Evolutionary conservation across 345 rosid species (phyloP), one percentile per base, ranked within the genome.

Genomic region (Lumnitzera racemosa): DNA sequence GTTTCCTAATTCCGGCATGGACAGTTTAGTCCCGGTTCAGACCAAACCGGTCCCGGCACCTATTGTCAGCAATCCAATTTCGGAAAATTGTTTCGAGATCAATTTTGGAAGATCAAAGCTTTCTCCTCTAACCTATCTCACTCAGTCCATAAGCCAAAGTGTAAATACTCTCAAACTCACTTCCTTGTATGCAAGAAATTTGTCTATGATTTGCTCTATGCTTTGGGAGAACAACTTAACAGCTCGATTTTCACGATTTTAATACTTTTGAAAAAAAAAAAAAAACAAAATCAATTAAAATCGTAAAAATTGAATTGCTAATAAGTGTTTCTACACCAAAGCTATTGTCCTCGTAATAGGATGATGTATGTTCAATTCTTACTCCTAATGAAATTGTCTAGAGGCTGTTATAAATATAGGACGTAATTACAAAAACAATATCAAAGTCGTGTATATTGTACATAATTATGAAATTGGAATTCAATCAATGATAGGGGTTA

Each of bases 21-120:
- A 75, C 20, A 59, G 74, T 36, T 62, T 78, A 10, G 79, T 74
- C 12, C 79, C 79, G 14, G 74, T 71, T 25, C 78, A 65, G 59
- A 27, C 61, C 46, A 74, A 68, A 52, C 56, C 57, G 41, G 49
- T 23, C 57, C 5, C 4, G 46, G 13, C 15, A 29, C 48, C 49
- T 2, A 15, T 52, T 4, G 25, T 68, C 27, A 56, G 50, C 59
- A 49, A 23, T 13, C 29, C 47, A 50, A 14, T 0, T 12, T 20
- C 48, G 20, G 73, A 65, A 27, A 71, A 59, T 13, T 49, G 63
- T 46, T 66, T 62, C 53, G 67, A 71, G 16, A 53, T 69, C 15
- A 79, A 69, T 56, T 78, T 71, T 29, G 52, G 70, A 24, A 57
- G 74, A 58, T 59, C 82, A 1, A 66, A 78, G 56, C 74, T 71